phyloP scores from a whole-genome alignment of 352 stramenopile species.

The Globisporangium middletonii region DNA sequence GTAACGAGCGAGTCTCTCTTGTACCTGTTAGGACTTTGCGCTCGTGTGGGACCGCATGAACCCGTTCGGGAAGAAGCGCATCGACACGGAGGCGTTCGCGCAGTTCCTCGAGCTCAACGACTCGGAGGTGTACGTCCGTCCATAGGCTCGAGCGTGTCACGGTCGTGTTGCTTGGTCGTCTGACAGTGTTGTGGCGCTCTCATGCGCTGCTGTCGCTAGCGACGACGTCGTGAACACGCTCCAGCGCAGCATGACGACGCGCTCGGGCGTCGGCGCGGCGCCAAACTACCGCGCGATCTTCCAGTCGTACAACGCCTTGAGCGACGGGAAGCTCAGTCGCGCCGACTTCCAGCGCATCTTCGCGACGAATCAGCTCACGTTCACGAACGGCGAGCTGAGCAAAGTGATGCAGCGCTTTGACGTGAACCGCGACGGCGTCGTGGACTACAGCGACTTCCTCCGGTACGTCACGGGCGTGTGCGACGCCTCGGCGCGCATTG shows the following conservation, averaged over 20 bases:
- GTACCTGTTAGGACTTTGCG: slow-evolving; percentile 35
- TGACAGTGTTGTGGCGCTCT: background rate
- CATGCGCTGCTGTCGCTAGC: slow-evolving; percentile 18
- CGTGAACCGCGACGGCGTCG: slow-evolving; percentile 63
- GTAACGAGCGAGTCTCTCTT: no score
- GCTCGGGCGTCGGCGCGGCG: slow-evolving; percentile 43
- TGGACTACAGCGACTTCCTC: slow-evolving; percentile 77
- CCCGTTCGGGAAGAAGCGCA: slow-evolving; percentile 41
- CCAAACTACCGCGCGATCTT: slow-evolving; percentile 77
- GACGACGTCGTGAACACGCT: slow-evolving; percentile 60
- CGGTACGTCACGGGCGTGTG: slow-evolving; percentile 74
- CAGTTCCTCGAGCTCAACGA: slow-evolving; percentile 75
- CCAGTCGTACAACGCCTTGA: slow-evolving; percentile 65
- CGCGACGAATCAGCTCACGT: slow-evolving; percentile 58
- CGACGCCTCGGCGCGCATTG: slow-evolving; percentile 46
- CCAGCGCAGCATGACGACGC: slow-evolving; percentile 62
- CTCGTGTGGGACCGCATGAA: slow-evolving; percentile 73
- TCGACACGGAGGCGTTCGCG: slow-evolving; percentile 48
- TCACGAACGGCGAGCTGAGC: slow-evolving; percentile 62
- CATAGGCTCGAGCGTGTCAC: no score
- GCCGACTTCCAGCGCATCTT: slow-evolving; percentile 73
- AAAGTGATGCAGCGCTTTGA: slow-evolving; percentile 83
- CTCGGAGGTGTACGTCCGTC: slow-evolving; percentile 54
- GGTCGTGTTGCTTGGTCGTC: background rate
- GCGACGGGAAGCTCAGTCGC: slow-evolving; percentile 56